phyloP scores from a whole-genome alignment of 495 filamentous ascomycete species.

The Aspergillus heteromorphus region DNA sequence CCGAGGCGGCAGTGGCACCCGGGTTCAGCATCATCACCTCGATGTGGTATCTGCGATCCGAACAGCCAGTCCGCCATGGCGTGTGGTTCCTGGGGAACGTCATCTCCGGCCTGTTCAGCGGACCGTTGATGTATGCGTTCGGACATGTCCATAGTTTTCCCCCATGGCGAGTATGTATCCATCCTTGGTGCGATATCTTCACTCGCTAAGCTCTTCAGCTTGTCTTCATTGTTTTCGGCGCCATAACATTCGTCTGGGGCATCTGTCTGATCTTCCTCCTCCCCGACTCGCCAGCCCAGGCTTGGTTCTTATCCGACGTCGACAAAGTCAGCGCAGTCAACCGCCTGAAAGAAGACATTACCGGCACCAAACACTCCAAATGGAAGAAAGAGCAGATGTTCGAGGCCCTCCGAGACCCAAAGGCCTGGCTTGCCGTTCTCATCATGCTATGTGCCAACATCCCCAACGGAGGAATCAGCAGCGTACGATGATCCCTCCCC shows the following conservation, averaged over 20 bases:
- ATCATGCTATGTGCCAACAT: slow-evolving; percentile 5
- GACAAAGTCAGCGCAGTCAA: slow-evolving; percentile 40
- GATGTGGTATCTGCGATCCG: slow-evolving; percentile 54
- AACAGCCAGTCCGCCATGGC: slow-evolving; percentile 53
- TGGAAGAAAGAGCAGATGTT: slow-evolving; percentile 34
- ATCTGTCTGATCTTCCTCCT: slow-evolving; percentile 42
- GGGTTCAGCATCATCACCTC: slow-evolving; percentile 37
- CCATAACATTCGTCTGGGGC: slow-evolving; percentile 48
- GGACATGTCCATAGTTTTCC: slow-evolving; percentile 38
- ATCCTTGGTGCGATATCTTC: slow-evolving; percentile 10
- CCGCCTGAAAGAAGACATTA: slow-evolving; percentile 46
- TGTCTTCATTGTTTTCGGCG: slow-evolving; percentile 57
- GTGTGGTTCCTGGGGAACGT: slow-evolving; percentile 60
- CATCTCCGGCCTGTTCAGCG: slow-evolving; percentile 54
- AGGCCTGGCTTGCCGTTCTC: slow-evolving; percentile 29
- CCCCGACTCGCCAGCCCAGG: slow-evolving; percentile 49
- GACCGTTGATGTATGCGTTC: slow-evolving; percentile 52
- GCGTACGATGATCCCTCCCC: background rate
- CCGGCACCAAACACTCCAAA: slow-evolving; percentile 40
- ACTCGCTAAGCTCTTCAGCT: no score
- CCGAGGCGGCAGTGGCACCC: slow-evolving; percentile 55
- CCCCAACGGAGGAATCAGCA: slow-evolving; percentile 6
- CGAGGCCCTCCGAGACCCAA: slow-evolving; percentile 27
- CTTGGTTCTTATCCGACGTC: slow-evolving; percentile 46
- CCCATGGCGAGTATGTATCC: slow-evolving; percentile 8